phyloP scores from a whole-genome alignment of 2,329 filamentous ascomycete genomes.

The Mycosphaerella arachidis region DNA sequence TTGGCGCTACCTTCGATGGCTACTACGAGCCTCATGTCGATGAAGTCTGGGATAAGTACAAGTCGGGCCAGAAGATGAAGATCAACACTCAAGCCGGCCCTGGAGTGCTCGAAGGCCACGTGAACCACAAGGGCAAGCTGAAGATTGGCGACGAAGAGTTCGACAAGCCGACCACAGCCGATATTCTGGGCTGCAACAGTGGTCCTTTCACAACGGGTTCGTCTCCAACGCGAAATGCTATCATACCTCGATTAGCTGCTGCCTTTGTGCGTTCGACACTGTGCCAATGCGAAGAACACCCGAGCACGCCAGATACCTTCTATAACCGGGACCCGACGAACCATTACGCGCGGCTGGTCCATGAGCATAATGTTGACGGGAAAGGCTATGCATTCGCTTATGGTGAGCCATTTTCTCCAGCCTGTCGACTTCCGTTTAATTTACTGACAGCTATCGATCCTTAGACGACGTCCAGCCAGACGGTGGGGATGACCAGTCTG shows the following conservation, averaged over 20 bases:
- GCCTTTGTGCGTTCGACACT: conserved; percentile 74
- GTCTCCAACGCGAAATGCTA: conserved; percentile 49
- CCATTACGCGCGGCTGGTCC: conserved; percentile 59
- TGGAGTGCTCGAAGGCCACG: conserved; percentile 52
- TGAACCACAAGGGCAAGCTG: conserved; percentile 39
- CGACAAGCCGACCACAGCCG: conserved; percentile 53
- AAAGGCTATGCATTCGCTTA: conserved; percentile 61
- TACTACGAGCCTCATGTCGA: conserved; percentile 54
- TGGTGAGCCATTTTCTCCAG: neutral
- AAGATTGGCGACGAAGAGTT: conserved; percentile 50
- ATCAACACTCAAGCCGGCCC: conserved; percentile 63
- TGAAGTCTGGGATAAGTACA: conserved; percentile 50
- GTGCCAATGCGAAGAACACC: conserved; percentile 41
- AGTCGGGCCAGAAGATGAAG: conserved; percentile 40
- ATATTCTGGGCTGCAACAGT: conserved; percentile 65
- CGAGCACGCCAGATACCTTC: conserved; percentile 34
- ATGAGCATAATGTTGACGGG: conserved; percentile 55
- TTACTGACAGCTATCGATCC: neutral
- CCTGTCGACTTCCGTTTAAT: conserved; percentile 58
- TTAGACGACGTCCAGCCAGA: conserved; percentile 60
- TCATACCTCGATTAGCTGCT: conserved; percentile 71
- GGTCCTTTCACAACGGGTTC: conserved; percentile 55
- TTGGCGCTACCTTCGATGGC: conserved; percentile 47
- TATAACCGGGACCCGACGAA: conserved; percentile 39
- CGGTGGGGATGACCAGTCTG: conserved; percentile 53